phyloP scores from a whole-genome alignment of 768 basidiomycete genomes.

The Suillus subaureus region DNA sequence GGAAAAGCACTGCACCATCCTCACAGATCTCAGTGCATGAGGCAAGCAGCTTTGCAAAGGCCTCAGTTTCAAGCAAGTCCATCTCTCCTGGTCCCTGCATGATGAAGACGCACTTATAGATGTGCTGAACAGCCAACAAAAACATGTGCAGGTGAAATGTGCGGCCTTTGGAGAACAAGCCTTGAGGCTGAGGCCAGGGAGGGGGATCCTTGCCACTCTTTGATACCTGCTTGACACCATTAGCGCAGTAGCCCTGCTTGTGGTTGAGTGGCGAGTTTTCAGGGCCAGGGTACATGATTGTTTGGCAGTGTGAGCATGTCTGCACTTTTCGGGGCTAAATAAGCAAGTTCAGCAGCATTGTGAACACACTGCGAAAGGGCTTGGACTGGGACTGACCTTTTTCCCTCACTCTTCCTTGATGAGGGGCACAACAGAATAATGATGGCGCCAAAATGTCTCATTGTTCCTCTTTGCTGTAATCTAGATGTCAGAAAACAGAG shows the following conservation, averaged over 20 bases:
- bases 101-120: not conserved
- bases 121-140: not conserved
- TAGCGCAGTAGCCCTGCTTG: constrained; percentile 4
- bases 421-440: constrained; percentile 9
- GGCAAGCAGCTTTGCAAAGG: not conserved
- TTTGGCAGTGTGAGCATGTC: constrained; percentile 8
- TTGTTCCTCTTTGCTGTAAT: constrained; percentile 9
- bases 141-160: not conserved
- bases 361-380: constrained; percentile 2
- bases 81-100: not conserved
- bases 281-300: constrained; percentile 7
- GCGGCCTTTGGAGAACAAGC: not conserved
- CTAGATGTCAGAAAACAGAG: constrained; percentile 1
- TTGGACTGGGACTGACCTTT: constrained; percentile 3
- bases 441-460: constrained; percentile 16
- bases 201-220: not conserved
- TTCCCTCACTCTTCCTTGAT: constrained; percentile 3
- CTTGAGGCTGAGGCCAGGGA: constrained; percentile 13
- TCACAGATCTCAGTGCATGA: not conserved
- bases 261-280: constrained; percentile 9
- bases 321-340: not conserved
- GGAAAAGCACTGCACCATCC: constrained; percentile 1
- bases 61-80: not conserved
- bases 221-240: not conserved
- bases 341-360: constrained; percentile 9